These are phyloP conservation scores for Rhizopus arrhizus DNA, from an alignment of 371 early-diverging fungal species.

Conservation along the genomic window DNA sequence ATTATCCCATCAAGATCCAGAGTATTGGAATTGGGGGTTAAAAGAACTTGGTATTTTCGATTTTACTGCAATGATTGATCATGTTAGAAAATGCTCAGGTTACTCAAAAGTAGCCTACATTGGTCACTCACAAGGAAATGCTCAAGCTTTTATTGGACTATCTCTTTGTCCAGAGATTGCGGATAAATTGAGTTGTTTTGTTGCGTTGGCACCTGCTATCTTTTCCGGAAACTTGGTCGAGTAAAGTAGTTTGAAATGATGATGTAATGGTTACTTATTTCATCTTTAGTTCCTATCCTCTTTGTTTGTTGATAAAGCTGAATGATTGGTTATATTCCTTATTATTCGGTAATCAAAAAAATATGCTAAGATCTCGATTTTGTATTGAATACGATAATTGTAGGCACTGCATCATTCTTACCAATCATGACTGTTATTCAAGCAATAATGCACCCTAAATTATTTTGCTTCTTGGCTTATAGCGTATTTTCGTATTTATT, in stretches of 20 bases:
- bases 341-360: slow-evolving; percentile 37
- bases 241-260: slow-evolving; percentile 22
- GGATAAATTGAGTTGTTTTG: slow-evolving; percentile 49
- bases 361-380: background rate
- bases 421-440: slow-evolving; percentile 54
- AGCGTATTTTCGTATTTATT: slow-evolving; percentile 63
- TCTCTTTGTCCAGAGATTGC: slow-evolving; percentile 42
- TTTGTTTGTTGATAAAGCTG: slow-evolving; percentile 33
- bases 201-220: slow-evolving; percentile 63
- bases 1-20: slow-evolving; percentile 35
- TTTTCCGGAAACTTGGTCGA: slow-evolving; percentile 52
- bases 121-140: slow-evolving; percentile 66
- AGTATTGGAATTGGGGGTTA: slow-evolving; percentile 61
- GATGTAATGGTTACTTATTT: slow-evolving; percentile 8
- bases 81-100: slow-evolving; percentile 29
- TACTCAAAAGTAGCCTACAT: slow-evolving; percentile 49
- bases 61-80: slow-evolving; percentile 48
- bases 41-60: slow-evolving; percentile 58
- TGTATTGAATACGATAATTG: slow-evolving; percentile 2
- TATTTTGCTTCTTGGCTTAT: slow-evolving; percentile 48
- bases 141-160: slow-evolving; percentile 57
- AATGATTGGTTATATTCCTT: slow-evolving; percentile 28
- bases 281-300: slow-evolving; percentile 29
- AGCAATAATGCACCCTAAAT: slow-evolving; percentile 20
- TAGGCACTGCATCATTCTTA: slow-evolving; percentile 49